phyloP scores from a whole-genome alignment of 2,329 filamentous ascomycete genomes.

The Pyrenophora seminiperda region DNA sequence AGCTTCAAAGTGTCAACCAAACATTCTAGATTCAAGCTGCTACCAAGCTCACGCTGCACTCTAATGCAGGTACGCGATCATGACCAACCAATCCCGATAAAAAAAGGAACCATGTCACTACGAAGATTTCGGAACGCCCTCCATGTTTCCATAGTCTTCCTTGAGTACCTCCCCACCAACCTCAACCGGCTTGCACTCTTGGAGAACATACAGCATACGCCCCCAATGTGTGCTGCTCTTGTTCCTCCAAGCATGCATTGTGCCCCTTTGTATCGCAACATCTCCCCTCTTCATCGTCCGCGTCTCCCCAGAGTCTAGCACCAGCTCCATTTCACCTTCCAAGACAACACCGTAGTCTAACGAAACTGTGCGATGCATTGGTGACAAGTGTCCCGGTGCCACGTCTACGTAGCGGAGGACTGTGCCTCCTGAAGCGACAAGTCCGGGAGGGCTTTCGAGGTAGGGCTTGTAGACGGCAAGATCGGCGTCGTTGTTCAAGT shows the following conservation, averaged over 20 bases:
- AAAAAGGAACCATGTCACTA: constrained; percentile 10
- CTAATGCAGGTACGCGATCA: no score
- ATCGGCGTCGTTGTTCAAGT: constrained; percentile 54
- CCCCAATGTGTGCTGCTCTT: constrained; percentile 34
- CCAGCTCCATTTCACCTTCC: constrained; percentile 45
- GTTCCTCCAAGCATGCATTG: constrained; percentile 49
- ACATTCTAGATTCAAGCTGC: no score
- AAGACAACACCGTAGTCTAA: constrained; percentile 49
- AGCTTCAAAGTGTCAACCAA: no score
- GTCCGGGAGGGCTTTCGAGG: constrained; percentile 54
- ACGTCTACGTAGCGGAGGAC: constrained; percentile 50
- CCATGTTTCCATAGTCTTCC: constrained; percentile 40
- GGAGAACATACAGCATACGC: constrained; percentile 42
- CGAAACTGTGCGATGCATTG: constrained; percentile 49
- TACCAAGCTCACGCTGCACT: no score
- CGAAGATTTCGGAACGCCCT: constrained; percentile 37
- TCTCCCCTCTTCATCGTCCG: constrained; percentile 43
- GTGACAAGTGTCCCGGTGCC: constrained; percentile 32
- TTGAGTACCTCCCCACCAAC: constrained; percentile 30
- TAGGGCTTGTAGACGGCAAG: constrained; percentile 53
- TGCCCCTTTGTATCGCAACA: constrained; percentile 46
- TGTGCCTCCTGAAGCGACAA: constrained; percentile 54
- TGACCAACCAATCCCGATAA: neutral
- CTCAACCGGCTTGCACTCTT: constrained; percentile 34
- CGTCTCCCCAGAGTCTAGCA: constrained; percentile 47